A percentile compares a stretch with the other conserved stretches of the same genome.
Conservation (phyloP, 2,329 filamentous ascomycete genomes). For the Curvularia sp. region DNA sequence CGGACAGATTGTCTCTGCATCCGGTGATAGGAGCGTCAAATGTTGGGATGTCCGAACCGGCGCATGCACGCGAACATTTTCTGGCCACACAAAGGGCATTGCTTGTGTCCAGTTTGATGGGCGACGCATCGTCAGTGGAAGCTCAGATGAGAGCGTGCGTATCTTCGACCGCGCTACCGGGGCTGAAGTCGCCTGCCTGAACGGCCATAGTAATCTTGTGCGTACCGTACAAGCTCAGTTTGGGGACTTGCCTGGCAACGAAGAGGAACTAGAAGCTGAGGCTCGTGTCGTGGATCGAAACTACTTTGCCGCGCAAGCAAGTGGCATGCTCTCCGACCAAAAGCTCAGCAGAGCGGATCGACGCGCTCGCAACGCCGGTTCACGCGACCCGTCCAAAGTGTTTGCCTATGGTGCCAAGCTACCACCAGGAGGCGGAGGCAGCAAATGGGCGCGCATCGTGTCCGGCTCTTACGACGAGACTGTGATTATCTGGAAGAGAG, state of each 20-base stretch:
- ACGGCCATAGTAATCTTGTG: constrained; percentile 83
- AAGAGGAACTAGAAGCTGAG: constrained; percentile 74
- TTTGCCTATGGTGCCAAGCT: constrained; percentile 83
- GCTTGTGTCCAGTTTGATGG: constrained; percentile 98
- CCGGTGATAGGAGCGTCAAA: constrained; percentile 91
- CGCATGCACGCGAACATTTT: constrained; percentile 75
- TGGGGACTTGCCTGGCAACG: constrained; percentile 82
- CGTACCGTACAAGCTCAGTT: constrained; percentile 95
- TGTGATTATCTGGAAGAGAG: constrained; percentile 92
- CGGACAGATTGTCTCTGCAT: constrained; percentile 89
- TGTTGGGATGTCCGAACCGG: constrained; percentile 90
- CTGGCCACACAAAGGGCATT: constrained; percentile 92
- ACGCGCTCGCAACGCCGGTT: constrained; percentile 69
- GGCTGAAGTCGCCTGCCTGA: constrained; percentile 86
- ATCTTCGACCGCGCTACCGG: constrained; percentile 89
- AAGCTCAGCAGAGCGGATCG: constrained; percentile 45
- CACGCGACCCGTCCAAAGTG: constrained; percentile 76
- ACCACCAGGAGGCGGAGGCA: constrained; percentile 88
- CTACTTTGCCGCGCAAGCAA: constrained; percentile 68
- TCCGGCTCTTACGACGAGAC: constrained; percentile 96
- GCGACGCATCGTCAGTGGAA: constrained; percentile 90
- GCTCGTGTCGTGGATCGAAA: constrained; percentile 75
- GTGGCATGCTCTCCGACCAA: constrained; percentile 52
- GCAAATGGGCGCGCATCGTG: constrained; percentile 90
- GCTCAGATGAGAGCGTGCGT: constrained; percentile 93